Percentiles rank a stretch among this genome's conserved stretches.
Evolutionary conservation across 129 eudicot species (phyloP).

Genomic region (Flaveria bidentis): DNA sequence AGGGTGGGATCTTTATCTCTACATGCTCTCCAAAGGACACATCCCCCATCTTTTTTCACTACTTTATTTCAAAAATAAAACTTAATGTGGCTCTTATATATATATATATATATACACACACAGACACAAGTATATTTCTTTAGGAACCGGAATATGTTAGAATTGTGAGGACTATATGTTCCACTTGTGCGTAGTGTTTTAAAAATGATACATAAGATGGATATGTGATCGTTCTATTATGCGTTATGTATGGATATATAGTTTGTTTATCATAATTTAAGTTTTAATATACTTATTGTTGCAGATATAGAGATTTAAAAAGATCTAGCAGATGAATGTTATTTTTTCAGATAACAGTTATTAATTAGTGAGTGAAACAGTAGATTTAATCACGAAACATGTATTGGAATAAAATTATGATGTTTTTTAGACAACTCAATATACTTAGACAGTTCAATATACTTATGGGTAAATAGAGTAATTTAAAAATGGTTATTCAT

Average conservation of each 20-base stretch:
- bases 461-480: not conserved
- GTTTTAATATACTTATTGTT: not conserved
- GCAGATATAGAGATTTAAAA: not conserved
- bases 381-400: too few species aligned
- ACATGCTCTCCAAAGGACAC: conserved; percentile 41
- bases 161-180: too few species aligned
- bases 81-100: not conserved
- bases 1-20: conserved; percentile 44
- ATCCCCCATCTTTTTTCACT: not conserved
- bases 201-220: too few species aligned
- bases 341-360: not conserved
- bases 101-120: too few species aligned
- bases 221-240: too few species aligned
- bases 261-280: not conserved
- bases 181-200: too few species aligned
- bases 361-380: too few species aligned
- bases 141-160: too few species aligned
- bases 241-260: too few species aligned
- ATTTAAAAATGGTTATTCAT: too few species aligned
- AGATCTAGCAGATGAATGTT: not conserved
- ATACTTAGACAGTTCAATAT: not conserved
- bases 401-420: not conserved
- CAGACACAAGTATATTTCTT: too few species aligned
- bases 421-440: not conserved
- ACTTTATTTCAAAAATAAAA: conserved; percentile 11